Evolutionary conservation across 2,329 filamentous ascomycete genomes (phyloP).

Genomic region (Ascosphaera apis): DNA sequence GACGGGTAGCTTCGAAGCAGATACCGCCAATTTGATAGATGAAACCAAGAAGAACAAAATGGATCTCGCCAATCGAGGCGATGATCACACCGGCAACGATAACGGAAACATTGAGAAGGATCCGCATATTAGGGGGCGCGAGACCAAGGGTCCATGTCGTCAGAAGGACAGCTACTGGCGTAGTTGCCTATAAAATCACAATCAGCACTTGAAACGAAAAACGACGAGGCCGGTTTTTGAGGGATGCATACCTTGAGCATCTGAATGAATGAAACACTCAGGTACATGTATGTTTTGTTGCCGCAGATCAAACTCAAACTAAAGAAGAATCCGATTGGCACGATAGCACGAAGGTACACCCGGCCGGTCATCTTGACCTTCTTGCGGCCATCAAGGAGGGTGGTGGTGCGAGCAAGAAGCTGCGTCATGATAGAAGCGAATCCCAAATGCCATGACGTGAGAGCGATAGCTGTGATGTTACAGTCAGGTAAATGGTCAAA

Average conservation of each 20-base stretch:
- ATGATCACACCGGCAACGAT: conserved; percentile 91
- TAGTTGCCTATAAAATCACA: conserved; percentile 46
- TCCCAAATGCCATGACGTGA: conserved; percentile 86
- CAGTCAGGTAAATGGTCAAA: neutral
- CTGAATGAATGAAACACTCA: conserved; percentile 92
- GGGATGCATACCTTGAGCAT: conserved; percentile 72
- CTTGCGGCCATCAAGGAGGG: conserved; percentile 77
- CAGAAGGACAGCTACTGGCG: conserved; percentile 75
- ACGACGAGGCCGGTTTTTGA: neutral
- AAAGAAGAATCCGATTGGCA: conserved; percentile 91
- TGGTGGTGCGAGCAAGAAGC: conserved; percentile 71
- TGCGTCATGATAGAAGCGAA: conserved; percentile 94
- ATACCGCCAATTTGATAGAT: conserved; percentile 52
- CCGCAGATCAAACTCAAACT: conserved; percentile 88
- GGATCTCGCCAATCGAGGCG: conserved; percentile 85
- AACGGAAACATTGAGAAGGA: conserved; percentile 76
- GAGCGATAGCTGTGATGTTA: conserved; percentile 27
- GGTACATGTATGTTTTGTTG: conserved; percentile 85
- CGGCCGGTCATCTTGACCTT: conserved; percentile 91
- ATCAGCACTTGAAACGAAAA: conserved; percentile 2
- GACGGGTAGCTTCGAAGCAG: conserved; percentile 54
- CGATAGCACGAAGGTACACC: conserved; percentile 78
- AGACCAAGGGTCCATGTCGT: conserved; percentile 76
- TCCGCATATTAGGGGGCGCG: conserved; percentile 60
- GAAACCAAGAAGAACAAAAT: conserved; percentile 48